Base-by-base conservation (phyloP, 805 yeast genomes). In the Starmerella gropengiesseri region DNA sequence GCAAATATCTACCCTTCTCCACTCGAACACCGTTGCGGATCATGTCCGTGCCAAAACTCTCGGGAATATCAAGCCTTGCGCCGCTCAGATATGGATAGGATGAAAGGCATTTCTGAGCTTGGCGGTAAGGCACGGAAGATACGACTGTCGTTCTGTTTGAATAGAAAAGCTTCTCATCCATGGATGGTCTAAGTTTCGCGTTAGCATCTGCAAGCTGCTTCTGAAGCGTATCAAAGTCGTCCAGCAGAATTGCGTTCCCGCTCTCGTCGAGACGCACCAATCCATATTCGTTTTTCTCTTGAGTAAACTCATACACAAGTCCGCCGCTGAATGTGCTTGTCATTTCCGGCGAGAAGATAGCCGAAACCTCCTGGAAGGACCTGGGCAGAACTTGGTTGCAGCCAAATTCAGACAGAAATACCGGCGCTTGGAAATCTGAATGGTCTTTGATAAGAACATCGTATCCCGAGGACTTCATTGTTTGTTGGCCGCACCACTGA, bases 391-490 rank as follows among this genome's bases (percentile, higher is more conserved):
- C 79, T 47, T 75, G 78, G 56, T 86, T 86, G 62, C 96, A 86
- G 5, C 96, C 96, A 63, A 76, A 85, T 65, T 89, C 97, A 1
- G 95, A 84, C 41, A 89, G 73, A 59, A 89, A 81, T 0, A 89
- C 73, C 1, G 97, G 97, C 43, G 77, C 73, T 2, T 81, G 60
- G 57, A 72, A 84, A 27, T 73, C 71, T 18, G 63, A 57, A 57
- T 85, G 87, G 47, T 83, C 94, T 25, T 68, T 68, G 7, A 82
- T 81, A 25, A 89, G 71, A n/a, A 64, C 55, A 47, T 72, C 68
- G 53, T 78, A 81, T 0, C 95, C 96, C 53, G 94, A 80, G 2
- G 83, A 68, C 46, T 75, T 65, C 58, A 85, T 77, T 0, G 91
- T 81, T 60, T 85, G 95, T 37, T 75, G 73, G 2, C 97, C 97